phyloP scores from a whole-genome alignment of 2,329 filamentous ascomycete species.

The Colletotrichum spaethianum region DNA sequence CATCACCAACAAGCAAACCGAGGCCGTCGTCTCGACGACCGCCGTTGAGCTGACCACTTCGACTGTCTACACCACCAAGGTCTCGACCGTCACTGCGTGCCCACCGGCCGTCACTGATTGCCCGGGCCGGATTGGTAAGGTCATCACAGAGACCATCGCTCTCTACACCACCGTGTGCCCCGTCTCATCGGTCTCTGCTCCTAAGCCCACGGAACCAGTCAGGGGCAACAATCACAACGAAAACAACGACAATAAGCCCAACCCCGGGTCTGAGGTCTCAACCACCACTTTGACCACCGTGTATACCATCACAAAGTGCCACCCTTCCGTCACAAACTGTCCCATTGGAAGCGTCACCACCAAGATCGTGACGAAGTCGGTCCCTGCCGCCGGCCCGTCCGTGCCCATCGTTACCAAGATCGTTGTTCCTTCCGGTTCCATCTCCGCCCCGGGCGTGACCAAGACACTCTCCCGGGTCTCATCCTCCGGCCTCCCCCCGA shows the following conservation, averaged over 20 bases:
- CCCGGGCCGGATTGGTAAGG: slow-evolving; percentile 50
- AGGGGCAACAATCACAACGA: slow-evolving; percentile 17
- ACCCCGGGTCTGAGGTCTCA: slow-evolving; percentile 9
- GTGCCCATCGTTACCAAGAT: slow-evolving; percentile 1
- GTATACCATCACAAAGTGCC: slow-evolving; percentile 71
- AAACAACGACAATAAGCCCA: not conserved
- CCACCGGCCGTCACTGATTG: slow-evolving; percentile 58
- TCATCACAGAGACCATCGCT: slow-evolving; percentile 54
- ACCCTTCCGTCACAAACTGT: slow-evolving; percentile 58
- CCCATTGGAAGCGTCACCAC: slow-evolving; percentile 56
- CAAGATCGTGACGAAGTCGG: slow-evolving; percentile 51
- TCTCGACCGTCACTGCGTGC: slow-evolving; percentile 71
- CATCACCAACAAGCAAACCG: slow-evolving; percentile 2
- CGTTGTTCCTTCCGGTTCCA: not conserved
- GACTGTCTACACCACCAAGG: slow-evolving; percentile 56
- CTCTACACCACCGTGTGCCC: slow-evolving; percentile 60
- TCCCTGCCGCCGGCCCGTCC: slow-evolving; percentile 5
- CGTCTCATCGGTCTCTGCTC: slow-evolving; percentile 44
- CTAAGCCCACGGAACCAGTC: slow-evolving; percentile 31
- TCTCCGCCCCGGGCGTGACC: not conserved
- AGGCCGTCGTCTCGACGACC: slow-evolving; percentile 31
- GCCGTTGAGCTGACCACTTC: slow-evolving; percentile 48
- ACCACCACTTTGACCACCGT: slow-evolving; percentile 58
- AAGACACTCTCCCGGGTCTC: slow-evolving; percentile 6
- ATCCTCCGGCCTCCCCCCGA: not conserved